Base-by-base conservation (phyloP, 1,139 yeast species). In the Geotrichum fermentans region DNA sequence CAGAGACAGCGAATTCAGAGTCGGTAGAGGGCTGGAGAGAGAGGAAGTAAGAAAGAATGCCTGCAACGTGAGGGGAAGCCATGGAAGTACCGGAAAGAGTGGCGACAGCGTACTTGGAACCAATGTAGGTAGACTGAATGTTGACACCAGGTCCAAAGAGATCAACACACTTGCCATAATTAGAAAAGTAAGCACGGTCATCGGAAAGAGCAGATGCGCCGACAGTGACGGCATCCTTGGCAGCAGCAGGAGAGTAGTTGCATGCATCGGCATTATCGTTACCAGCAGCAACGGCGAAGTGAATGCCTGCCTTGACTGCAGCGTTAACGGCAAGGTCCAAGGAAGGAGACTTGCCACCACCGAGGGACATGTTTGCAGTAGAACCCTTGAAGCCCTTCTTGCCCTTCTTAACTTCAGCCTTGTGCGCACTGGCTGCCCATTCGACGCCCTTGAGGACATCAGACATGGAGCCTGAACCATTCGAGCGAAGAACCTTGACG, bases 1-100 rank as follows among this genome's bases (percentile, higher is more conserved):
- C 76, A 45, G 78, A 73, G 56, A 77, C 72, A 64, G 76, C 77
- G 63, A 73, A 87, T 67, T 82, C 86, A 41, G 96, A 88, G 55
- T 78, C 83, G 28, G 84, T 69, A 48, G 80, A 85, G 58, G 98
- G 98, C 72, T 87, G 94, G 68, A 92, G 80, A 20, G 97, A 87
- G 61, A 92, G 74, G 72, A 80, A 90, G 78, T 92, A 92, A 3
- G 97, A 66, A 54, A 72, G 61, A 67, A 92, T 77, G 59, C 98
- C 98, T 55, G 89, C 84, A 66, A 92, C 84, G 67, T 92, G 97
- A 48, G 98, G 98, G 41, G 97, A 87, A 32, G 98, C 98, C 98
- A 92, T 92, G 18, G 98, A 92, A 18, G 98, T 92, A 72, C 98
- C 98, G 36, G 97, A 88, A 70, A 92, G 77, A 47, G 92, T 81